Evolutionary conservation across 805 yeast genomes (phyloP), one percentile per base, ranked within the genome.

Genomic region (Starmerella khaoyaiensis): DNA sequence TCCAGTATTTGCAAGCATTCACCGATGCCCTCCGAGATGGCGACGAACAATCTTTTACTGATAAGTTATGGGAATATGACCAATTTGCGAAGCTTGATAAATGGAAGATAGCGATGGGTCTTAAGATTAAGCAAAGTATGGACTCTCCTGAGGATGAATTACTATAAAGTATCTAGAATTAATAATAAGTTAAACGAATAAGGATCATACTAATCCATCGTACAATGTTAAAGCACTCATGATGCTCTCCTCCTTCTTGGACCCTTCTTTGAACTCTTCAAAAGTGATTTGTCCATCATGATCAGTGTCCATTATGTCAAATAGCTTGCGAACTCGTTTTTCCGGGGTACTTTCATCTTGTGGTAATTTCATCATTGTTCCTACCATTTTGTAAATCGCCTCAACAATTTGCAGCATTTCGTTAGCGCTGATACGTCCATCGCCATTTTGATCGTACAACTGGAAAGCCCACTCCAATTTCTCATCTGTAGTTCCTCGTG

Each of bases 261-360:
- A 73, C 19, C 87, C 80, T 51, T 74, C 78, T 50, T 76, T 71
- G 60, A 90, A 86, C 57, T 90, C 98, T 18, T 79, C 83, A 46
- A 78, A 58, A n/a, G 77, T 73, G 35, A 90, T 74, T 42, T 68
- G 74, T 3, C 74, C 76, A 47, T 79, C 74, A 34, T 67, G 61
- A 52, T 79, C 73, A 54, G 82, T 79, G 46, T 76, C 81, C 71
- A 83, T 68, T 35, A 72, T 59, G 26, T 59, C 65, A 61, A 93
- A 87, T 28, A 87, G 75, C 64, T 84, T 87, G 36, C 73, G 69
- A 1, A 82, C 83, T 44, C 97, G 68, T 46, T 75, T 64, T 52
- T 86, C 95, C 0, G 98, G 97, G 0, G 97, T 84, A 31, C 75
- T 72, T 51, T 86, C 97, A 54, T 86, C 95, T 17, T 76, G 87